Evolutionary conservation across 164 flowering plant species (phyloP).

Genomic region (Liriodendron chinense): DNA sequence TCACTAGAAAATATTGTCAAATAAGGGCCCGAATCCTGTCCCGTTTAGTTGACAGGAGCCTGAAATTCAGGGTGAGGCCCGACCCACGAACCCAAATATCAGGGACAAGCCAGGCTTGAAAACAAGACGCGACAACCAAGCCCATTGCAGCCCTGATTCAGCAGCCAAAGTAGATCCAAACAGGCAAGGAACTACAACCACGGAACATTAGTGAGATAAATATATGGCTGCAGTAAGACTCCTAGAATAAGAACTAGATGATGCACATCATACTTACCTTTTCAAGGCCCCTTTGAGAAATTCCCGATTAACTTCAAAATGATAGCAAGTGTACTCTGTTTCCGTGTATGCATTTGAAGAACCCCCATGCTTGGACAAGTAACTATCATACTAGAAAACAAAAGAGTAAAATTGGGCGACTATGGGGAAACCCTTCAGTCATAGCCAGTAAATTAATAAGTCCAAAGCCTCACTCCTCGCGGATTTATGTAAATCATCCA

Average conservation of each 20-base stretch:
- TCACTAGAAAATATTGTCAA: not conserved
- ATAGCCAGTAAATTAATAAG: too few relatives aligned
- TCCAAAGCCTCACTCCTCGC: too few relatives aligned
- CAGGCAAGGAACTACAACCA: not conserved
- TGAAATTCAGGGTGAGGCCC: not conserved
- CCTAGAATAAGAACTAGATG: not conserved
- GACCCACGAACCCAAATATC: not conserved
- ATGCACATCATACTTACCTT: slow-evolving; percentile 41
- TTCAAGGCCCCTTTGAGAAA: slow-evolving; percentile 81
- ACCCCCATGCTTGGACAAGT: slow-evolving; percentile 96
- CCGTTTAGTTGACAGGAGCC: not conserved
- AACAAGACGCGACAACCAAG: not conserved
- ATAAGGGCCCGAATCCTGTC: not conserved
- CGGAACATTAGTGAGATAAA: not conserved
- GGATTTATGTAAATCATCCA: too few relatives aligned
- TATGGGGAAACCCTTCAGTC: too few relatives aligned
- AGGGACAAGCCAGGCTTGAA: not conserved
- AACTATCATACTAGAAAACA: slow-evolving; percentile 81
- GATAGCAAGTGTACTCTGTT: slow-evolving; percentile 88
- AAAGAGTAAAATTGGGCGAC: slow-evolving; percentile 4
- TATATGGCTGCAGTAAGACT: not conserved
- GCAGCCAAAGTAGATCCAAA: not conserved
- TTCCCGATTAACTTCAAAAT: slow-evolving; percentile 91
- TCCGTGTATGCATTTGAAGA: slow-evolving; percentile 96
- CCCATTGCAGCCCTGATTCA: not conserved